Evolutionary conservation across 176 grass and related monocot species (phyloP).

Genomic region (Oryza glaberrima): DNA sequence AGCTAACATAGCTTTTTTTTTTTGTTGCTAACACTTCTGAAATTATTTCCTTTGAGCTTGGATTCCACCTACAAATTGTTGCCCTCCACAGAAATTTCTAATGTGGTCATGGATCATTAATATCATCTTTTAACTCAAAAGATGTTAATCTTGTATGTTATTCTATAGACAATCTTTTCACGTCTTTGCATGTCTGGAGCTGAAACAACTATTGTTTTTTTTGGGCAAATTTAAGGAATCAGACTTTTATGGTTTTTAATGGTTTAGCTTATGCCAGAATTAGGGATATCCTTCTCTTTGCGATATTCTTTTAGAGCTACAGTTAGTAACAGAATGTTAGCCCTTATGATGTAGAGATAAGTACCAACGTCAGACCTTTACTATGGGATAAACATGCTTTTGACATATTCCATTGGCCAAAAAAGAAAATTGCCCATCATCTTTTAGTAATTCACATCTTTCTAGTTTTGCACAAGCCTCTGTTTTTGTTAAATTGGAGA

Average conservation of each 20-base stretch:
- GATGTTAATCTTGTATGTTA: neutral
- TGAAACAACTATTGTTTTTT: neutral
- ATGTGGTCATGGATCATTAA: conserved; percentile 2
- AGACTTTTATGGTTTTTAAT: neutral
- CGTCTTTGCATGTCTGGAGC: neutral
- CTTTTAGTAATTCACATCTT: neutral
- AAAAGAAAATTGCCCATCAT: neutral
- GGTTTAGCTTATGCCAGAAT: neutral
- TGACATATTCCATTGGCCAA: neutral
- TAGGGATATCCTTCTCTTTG: neutral
- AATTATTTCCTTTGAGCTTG: conserved; percentile 16
- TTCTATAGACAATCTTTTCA: neutral
- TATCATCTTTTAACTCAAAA: neutral
- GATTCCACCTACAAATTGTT: too few species aligned
- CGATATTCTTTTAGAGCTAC: neutral
- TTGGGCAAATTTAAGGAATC: neutral
- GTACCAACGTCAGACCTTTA: neutral
- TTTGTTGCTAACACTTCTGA: conserved; percentile 5
- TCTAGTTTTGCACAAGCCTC: neutral
- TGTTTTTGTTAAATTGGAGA: neutral
- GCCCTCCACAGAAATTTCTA: too few species aligned
- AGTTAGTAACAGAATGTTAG: neutral
- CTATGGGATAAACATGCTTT: neutral
- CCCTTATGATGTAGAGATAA: neutral
- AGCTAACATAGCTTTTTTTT: neutral